Conservation (phyloP, 441 rosid species). For the Corymbia calophylla region DNA sequence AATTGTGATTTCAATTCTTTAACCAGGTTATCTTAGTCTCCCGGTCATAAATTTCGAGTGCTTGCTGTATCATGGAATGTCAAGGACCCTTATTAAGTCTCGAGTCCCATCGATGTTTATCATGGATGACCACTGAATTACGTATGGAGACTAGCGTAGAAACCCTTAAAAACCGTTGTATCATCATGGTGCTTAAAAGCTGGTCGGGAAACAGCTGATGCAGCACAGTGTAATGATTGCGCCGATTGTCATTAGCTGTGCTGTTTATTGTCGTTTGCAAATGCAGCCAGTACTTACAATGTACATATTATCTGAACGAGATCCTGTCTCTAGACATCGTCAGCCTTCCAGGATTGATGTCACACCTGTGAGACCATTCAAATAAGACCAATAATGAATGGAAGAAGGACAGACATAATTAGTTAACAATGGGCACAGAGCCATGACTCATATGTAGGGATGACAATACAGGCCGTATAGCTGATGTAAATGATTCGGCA, state of each 20-base stretch:
- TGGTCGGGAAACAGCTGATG: too few species aligned
- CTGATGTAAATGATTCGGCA: not conserved
- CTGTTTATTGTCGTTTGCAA: too few species aligned
- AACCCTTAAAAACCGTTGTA: not conserved
- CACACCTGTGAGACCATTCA: not conserved
- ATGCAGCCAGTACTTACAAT: too few species aligned
- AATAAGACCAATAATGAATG: not conserved
- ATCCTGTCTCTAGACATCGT: too few species aligned
- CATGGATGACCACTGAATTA: not conserved
- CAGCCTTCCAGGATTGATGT: not conserved
- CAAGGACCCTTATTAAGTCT: not conserved
- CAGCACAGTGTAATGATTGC: too few species aligned
- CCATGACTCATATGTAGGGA: not conserved
- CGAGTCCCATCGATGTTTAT: not conserved
- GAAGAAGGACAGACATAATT: not conserved
- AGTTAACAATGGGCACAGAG: not conserved
- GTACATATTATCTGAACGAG: too few species aligned
- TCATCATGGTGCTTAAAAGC: not conserved
- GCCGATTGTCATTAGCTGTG: too few species aligned
- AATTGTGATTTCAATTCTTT: not conserved
- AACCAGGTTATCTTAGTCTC: not conserved
- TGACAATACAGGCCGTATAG: not conserved
- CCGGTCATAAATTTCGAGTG: not conserved
- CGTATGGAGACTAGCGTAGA: too few species aligned
- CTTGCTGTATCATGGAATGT: not conserved